Evolutionary conservation across 1,139 yeast species (phyloP), one percentile per base, ranked within the genome.

Genomic region (Eremothecium gossypii): DNA sequence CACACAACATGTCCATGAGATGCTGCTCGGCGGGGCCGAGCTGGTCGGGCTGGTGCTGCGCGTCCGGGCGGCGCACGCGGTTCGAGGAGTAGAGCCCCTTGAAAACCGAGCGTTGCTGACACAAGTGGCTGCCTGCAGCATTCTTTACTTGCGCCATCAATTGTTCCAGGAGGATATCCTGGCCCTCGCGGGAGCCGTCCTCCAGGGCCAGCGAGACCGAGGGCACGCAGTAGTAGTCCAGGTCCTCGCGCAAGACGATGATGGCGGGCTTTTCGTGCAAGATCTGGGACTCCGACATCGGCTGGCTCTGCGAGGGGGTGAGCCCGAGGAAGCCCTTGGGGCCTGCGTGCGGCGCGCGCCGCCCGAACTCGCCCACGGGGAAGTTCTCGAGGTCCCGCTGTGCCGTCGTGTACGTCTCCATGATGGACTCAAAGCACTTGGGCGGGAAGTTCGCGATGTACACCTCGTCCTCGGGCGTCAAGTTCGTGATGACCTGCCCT

Each of bases 21-120:
- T 91, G 97, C 60, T 83, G 91, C 61, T 93, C 99, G 0, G 98
- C 97, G 7, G 95, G 83, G 2, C 94, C 96, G 44, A 85, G 67
- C 27, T 68, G 69, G 50, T 76, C 77, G 4, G 61, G 69, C 53
- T 3, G 68, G 61, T 26, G 20, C 9, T 8, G 23, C 8, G 29
- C 26, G 9, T 26, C 50, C 72, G 40, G 42, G 38, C 41, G 48
- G 41, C 53, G 55, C 38, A 57, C 47, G 38, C 63, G 49, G 43
- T 60, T 61, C 54, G 68, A 48, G 60, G 66, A 35, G 46, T 52
- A 54, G 38, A 83, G 68, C 0, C 97, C 97, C 44, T 79, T 76
- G 60, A 93, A 91, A 1, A 93, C 80, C 37, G 71, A 67, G 35
- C 68, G 66, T 54, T 82, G 77, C 17, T 67, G 55, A 12, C 77